Percentiles rank a stretch among this genome's conserved stretches.
Conservation (phyloP, 306 rosid species). For the Cucurbita ficifolia region DNA sequence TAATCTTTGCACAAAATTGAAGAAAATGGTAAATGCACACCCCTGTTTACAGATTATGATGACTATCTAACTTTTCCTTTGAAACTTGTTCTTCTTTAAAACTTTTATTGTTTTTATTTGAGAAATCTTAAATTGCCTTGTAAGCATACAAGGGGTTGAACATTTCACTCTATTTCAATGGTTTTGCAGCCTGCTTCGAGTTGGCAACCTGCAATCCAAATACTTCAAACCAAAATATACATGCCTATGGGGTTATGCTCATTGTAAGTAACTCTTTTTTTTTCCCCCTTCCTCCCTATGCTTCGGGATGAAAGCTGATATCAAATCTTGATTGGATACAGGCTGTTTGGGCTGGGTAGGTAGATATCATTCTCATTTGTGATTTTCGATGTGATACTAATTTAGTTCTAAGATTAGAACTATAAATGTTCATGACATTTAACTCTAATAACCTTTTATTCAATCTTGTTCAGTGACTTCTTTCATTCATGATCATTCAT, state of each 20-base stretch:
- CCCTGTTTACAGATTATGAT: not conserved
- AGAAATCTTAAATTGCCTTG: not conserved
- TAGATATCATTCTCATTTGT: not conserved
- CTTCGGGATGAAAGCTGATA: slow-evolving; percentile 2
- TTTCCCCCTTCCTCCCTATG: not conserved
- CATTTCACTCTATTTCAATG: slow-evolving; percentile 10
- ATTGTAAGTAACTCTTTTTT: slow-evolving; percentile 41
- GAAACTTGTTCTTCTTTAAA: not conserved
- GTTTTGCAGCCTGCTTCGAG: slow-evolving; percentile 60
- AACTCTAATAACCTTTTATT: not conserved
- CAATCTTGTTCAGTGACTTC: not conserved
- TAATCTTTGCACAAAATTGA: not conserved
- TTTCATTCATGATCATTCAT: not conserved
- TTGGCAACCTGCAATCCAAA: slow-evolving; percentile 60
- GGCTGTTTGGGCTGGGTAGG: not conserved
- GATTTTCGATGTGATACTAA: not conserved
- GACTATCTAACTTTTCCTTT: not conserved
- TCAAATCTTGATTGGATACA: not conserved
- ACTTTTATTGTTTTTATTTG: not conserved
- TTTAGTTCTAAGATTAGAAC: not conserved
- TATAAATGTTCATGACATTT: not conserved
- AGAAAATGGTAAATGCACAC: not conserved
- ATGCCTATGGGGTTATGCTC: slow-evolving; percentile 48
- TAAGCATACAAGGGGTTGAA: not conserved
- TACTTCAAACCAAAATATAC: slow-evolving; percentile 60